Evolutionary conservation across 108 stramenopile species (phyloP).

Genomic region (Craspedostauros australis): DNA sequence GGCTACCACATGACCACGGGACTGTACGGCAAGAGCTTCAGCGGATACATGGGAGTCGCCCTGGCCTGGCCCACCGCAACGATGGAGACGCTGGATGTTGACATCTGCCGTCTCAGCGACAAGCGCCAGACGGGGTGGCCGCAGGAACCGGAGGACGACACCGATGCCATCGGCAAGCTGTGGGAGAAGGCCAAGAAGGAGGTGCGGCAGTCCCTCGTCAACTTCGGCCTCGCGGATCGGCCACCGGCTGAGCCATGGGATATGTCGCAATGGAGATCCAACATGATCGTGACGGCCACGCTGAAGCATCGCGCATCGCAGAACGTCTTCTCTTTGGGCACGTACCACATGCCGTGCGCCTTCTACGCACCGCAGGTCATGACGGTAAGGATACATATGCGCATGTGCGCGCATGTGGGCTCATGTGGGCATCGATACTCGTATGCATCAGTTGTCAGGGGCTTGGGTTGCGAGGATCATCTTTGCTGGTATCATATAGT

Average conservation of each 20-base stretch:
- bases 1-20: conserved; percentile 87
- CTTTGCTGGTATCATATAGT: too few species aligned
- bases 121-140: conserved; percentile 70
- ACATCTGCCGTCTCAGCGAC: conserved; percentile 66
- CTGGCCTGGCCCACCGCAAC: conserved; percentile 64
- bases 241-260: conserved; percentile 66
- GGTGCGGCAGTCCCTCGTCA: conserved; percentile 4
- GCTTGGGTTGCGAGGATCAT: too few species aligned
- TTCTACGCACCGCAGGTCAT: conserved; percentile 82
- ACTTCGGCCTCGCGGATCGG: conserved; percentile 2
- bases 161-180: neutral
- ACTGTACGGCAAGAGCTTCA: conserved; percentile 86
- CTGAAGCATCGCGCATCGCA: conserved; percentile 40
- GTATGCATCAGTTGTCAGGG: too few species aligned
- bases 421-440: too few species aligned
- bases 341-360: conserved; percentile 98
- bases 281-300: conserved; percentile 56
- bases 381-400: conserved; percentile 76
- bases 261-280: conserved; percentile 61
- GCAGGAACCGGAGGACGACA: conserved; percentile 8
- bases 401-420: conserved; percentile 31
- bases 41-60: conserved; percentile 88
- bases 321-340: conserved; percentile 65
- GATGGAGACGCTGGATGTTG: conserved; percentile 59
- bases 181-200: conserved; percentile 1